These are phyloP conservation scores for Leptomonas seymouri DNA, from an alignment of 208 protist genomes.

Conservation along the genomic window DNA sequence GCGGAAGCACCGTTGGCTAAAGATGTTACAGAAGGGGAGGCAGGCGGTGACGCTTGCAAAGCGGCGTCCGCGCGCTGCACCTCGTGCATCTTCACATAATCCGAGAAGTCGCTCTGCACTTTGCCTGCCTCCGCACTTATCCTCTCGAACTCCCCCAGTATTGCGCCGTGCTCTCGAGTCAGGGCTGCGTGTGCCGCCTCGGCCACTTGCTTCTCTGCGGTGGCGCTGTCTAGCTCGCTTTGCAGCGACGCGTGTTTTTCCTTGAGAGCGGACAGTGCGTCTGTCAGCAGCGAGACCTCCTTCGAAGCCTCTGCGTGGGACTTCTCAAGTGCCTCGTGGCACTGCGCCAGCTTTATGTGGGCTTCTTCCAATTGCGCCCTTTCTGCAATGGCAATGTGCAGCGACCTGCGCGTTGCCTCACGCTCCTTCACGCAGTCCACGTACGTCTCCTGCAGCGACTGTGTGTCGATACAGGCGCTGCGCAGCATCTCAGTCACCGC, in stretches of 20 bases:
- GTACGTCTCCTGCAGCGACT: slow-evolving; percentile 11
- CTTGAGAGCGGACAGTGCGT: background rate
- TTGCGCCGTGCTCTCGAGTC: background rate
- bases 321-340: background rate
- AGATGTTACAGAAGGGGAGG: background rate
- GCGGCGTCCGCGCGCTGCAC: background rate
- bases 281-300: slow-evolving; percentile 2
- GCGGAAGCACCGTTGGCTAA: background rate
- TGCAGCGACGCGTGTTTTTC: background rate
- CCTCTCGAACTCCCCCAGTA: background rate
- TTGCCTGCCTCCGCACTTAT: background rate
- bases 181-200: slow-evolving; percentile 1
- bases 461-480: background rate
- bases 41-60: background rate
- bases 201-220: background rate
- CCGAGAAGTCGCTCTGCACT: background rate
- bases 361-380: background rate
- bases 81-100: background rate
- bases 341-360: background rate
- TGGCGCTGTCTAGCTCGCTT: background rate
- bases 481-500: background rate
- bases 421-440: slow-evolving; percentile 3
- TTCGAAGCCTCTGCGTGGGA: background rate
- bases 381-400: background rate
- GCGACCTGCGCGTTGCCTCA: slow-evolving; percentile 6